Percentiles rank a stretch among this genome's conserved stretches.
phyloP scores from a whole-genome alignment of 176 grass and related monocot genomes.

The Eragrostis curvula region DNA sequence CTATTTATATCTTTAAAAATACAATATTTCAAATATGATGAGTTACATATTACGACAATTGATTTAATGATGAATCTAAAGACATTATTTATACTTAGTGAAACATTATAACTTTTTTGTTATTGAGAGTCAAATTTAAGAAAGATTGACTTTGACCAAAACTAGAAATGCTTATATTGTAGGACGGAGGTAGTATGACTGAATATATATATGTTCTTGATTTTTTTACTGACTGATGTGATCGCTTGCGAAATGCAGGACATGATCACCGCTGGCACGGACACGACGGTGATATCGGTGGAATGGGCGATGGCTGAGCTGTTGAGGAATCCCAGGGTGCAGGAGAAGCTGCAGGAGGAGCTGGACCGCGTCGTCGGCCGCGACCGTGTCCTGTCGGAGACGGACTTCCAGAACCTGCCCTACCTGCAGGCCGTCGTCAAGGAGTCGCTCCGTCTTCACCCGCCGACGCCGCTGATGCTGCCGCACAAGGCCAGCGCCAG shows the following conservation, averaged over 20 bases:
- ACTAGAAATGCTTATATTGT: too few relatives aligned
- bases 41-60: too few relatives aligned
- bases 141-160: too few relatives aligned
- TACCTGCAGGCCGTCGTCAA: slow-evolving; percentile 66
- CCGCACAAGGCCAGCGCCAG: slow-evolving; percentile 51
- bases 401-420: slow-evolving; percentile 59
- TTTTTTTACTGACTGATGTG: too few relatives aligned
- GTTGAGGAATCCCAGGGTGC: slow-evolving; percentile 50
- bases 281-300: slow-evolving; percentile 74
- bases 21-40: too few relatives aligned
- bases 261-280: slow-evolving; percentile 70
- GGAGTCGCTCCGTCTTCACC: slow-evolving; percentile 69
- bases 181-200: too few relatives aligned
- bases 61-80: too few relatives aligned
- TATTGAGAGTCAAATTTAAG: too few relatives aligned
- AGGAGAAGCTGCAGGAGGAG: slow-evolving; percentile 64
- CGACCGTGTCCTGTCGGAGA: slow-evolving; percentile 44
- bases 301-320: slow-evolving; percentile 79
- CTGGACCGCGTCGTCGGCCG: slow-evolving; percentile 52
- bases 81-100: too few relatives aligned
- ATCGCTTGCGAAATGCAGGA: slow-evolving; percentile 33
- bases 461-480: slow-evolving; percentile 68
- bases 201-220: neutral
- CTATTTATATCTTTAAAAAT: too few relatives aligned
- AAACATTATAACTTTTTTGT: too few relatives aligned